Base-by-base conservation (phyloP, 2,329 filamentous ascomycete species). In the Peltaster fructicola region DNA sequence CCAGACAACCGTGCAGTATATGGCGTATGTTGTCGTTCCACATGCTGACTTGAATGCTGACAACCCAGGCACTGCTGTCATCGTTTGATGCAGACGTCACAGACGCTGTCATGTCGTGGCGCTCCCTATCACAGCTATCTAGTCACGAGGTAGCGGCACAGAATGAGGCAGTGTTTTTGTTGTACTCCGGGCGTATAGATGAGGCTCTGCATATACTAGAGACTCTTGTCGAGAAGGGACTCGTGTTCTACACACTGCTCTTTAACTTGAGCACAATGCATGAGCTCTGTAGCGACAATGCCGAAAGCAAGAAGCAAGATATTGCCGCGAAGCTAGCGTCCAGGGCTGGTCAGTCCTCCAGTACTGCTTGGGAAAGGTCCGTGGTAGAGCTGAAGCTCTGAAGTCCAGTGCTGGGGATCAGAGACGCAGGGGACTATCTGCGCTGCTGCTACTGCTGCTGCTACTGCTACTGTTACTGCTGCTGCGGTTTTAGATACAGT, bases 191-290 rank as follows among this genome's bases (percentile, higher is more conserved):
- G 4, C 63, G 63, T 27, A 71, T 93, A 48, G 61, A 68, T 27
- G 68, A 81, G 62, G 76, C 79, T 1, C 68, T 68, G 8, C 50
- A 58, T 8, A 51, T 78, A 1, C 56, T 93, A 3, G 74, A 85
- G 40, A 51, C 54, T 0, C 53, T 90, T 7, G 58, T 82, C 0
- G 59, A 68, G 3, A 47, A 57, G 1, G 67, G 71, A 1, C 57
- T 68, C 19, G 66, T 69, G 0, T 93, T 85, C 30, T 73, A 78
- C 34, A 78, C 78, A 1, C 54, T 92, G 3, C 66, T 90, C 0
- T 91, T 93, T 53, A 95, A 95, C 46, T 52, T 98, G 8, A 71
- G 73, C 7, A 95, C 85, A 0, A 68, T 92, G 40, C 95, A 91
- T 46, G 88, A 95, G 51, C 62, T 95, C 6, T 88, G 78, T 45